Evolutionary conservation across 106 monocot species (phyloP).

Genomic region (Iris macrosiphon): DNA sequence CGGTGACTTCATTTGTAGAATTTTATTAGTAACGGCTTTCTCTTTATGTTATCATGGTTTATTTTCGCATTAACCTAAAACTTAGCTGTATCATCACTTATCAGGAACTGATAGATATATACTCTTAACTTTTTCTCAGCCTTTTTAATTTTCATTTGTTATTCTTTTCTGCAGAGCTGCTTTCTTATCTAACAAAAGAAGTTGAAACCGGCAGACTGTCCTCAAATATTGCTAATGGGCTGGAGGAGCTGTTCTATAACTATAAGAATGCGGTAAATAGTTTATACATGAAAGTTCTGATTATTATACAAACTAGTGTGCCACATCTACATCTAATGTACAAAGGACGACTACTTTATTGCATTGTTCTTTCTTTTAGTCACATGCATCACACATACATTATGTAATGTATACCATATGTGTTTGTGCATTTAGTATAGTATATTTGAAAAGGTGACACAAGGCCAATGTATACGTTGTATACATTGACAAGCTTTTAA

Average conservation of each 20-base stretch:
- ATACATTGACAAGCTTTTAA: too few relatives aligned
- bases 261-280: slow-evolving; percentile 69
- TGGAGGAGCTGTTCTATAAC: slow-evolving; percentile 70
- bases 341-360: too few relatives aligned
- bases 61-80: neutral
- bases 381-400: too few relatives aligned
- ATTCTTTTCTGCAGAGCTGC: slow-evolving; percentile 49
- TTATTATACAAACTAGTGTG: too few relatives aligned
- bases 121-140: neutral
- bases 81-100: neutral
- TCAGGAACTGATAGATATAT: neutral
- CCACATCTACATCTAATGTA: too few relatives aligned
- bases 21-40: neutral
- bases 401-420: too few relatives aligned
- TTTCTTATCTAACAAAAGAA: slow-evolving; percentile 57
- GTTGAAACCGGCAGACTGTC: slow-evolving; percentile 59
- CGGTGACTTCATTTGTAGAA: neutral
- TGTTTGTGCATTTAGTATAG: too few relatives aligned
- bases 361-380: too few relatives aligned
- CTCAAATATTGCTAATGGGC: slow-evolving; percentile 43
- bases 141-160: neutral
- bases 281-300: too few relatives aligned
- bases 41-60: neutral
- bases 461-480: too few relatives aligned
- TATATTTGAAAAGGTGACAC: too few relatives aligned